Conservation (phyloP, 306 rosid genomes). For the Gleditsia sinensis region DNA sequence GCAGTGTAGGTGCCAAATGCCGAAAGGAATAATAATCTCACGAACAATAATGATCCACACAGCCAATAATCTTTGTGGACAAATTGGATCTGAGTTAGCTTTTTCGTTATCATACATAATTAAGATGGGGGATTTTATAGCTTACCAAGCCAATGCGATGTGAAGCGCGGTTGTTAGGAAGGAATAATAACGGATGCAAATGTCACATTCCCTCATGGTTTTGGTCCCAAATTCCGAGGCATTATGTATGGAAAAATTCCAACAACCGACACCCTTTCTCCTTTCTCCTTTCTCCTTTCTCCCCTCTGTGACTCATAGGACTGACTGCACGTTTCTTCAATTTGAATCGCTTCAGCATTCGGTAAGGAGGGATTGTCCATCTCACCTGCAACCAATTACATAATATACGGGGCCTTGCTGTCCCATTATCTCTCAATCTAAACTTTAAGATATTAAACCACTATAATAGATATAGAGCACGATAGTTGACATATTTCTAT, state of each 20-base stretch:
- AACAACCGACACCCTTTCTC: conserved; percentile 56
- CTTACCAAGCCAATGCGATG: conserved; percentile 40
- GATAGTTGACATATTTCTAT: conserved; percentile 5
- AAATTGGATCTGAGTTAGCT: not conserved
- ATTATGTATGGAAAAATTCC: conserved; percentile 49
- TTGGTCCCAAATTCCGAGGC: conserved; percentile 56
- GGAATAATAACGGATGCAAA: conserved; percentile 44
- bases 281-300: conserved; percentile 37
- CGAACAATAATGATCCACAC: conserved; percentile 55
- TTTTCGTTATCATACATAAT: not conserved
- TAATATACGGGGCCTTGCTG: conserved; percentile 14
- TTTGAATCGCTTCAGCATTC: conserved; percentile 30
- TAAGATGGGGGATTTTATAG: conserved; percentile 59
- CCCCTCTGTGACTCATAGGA: conserved; percentile 46
- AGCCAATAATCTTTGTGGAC: conserved; percentile 33
- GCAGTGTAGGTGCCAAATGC: conserved; percentile 73
- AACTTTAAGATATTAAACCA: conserved; percentile 25
- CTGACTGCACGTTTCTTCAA: conserved; percentile 35
- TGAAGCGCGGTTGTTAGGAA: conserved; percentile 39
- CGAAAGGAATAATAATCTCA: conserved; percentile 23
- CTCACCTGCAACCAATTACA: conserved; percentile 33
- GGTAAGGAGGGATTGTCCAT: conserved; percentile 33
- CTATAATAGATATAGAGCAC: conserved; percentile 6
- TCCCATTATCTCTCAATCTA: conserved; percentile 19
- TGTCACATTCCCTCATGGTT: conserved; percentile 47